phyloP scores from a whole-genome alignment of 768 basidiomycete species.

The Lentinula sp. region DNA sequence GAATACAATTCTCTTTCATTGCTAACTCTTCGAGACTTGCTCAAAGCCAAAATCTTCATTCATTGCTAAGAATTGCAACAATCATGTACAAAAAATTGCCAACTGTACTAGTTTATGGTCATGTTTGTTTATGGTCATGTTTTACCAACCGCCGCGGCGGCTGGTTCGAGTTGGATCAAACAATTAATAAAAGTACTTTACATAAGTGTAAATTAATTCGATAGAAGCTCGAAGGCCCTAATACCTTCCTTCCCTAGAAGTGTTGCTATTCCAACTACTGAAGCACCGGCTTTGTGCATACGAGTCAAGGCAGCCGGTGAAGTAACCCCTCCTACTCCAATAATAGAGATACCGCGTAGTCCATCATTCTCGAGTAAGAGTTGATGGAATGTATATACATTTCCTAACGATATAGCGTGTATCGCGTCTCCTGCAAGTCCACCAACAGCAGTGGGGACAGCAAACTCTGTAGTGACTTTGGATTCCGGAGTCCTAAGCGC shows the following conservation, averaged over 20 bases:
- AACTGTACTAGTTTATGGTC: no score
- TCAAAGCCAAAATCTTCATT: no score
- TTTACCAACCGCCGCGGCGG: no score
- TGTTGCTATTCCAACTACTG: constrained; percentile 58
- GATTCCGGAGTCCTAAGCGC: background rate
- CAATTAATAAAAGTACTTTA: no score
- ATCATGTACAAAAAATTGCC: background rate
- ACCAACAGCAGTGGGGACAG: constrained; percentile 59
- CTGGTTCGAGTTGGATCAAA: no score
- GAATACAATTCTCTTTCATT: no score
- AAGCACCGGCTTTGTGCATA: constrained; percentile 73
- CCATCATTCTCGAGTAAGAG: constrained; percentile 34
- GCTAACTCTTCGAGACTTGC: no score
- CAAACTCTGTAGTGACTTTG: constrained; percentile 27
- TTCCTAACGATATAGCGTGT: constrained; percentile 75
- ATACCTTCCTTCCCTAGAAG: constrained; percentile 49
- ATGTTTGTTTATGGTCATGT: no score
- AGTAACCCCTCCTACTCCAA: constrained; percentile 83
- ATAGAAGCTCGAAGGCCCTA: constrained; percentile 42
- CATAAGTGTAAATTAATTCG: background rate
- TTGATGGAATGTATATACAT: constrained; percentile 55
- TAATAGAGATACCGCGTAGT: constrained; percentile 46
- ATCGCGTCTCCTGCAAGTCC: constrained; percentile 75
- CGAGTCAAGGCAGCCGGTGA: constrained; percentile 50
- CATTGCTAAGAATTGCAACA: no score